Evolutionary conservation across 2,329 filamentous ascomycete genomes (phyloP).

Genomic region (Colletotrichum endophyticum): DNA sequence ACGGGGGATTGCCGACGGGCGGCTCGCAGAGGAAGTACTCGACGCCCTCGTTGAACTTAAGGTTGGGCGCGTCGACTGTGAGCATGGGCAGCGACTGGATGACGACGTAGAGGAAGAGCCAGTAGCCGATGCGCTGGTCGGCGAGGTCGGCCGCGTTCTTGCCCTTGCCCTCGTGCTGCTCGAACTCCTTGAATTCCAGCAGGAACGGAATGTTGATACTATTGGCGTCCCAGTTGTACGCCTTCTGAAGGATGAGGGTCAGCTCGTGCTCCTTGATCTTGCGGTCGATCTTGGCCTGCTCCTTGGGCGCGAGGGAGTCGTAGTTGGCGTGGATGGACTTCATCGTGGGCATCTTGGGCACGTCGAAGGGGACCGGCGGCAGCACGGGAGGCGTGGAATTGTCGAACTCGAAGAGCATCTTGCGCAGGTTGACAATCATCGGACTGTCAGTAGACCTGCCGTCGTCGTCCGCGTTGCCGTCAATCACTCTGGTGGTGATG

Average conservation of each 20-base stretch:
- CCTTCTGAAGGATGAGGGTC: conserved; percentile 75
- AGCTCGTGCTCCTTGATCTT: conserved; percentile 82
- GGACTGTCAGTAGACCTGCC: conserved; percentile 56
- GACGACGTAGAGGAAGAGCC: conserved; percentile 82
- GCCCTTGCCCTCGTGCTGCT: conserved; percentile 69
- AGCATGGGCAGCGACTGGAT: conserved; percentile 80
- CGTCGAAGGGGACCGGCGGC: conserved; percentile 89
- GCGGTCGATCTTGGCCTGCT: conserved; percentile 74
- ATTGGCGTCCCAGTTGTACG: conserved; percentile 79
- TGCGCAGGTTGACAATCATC: conserved; percentile 73
- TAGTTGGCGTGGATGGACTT: conserved; percentile 69
- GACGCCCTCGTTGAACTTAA: conserved; percentile 72
- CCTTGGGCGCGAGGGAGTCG: conserved; percentile 69
- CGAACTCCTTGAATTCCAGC: conserved; percentile 72
- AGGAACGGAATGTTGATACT: conserved; percentile 66
- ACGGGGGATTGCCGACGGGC: conserved; percentile 74
- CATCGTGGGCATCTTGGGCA: conserved; percentile 78
- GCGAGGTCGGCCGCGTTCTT: conserved; percentile 69
- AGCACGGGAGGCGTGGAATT: conserved; percentile 86
- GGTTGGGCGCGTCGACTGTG: conserved; percentile 74
- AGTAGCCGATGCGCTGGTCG: conserved; percentile 77
- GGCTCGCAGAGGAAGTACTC: conserved; percentile 85
- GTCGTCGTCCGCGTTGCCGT: conserved; percentile 59
- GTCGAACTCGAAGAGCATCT: conserved; percentile 87
- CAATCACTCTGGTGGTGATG: conserved; percentile 79